These are phyloP conservation scores for Suillus fuscotomentosus DNA, from an alignment of 768 basidiomycete species.

Conservation along the genomic window DNA sequence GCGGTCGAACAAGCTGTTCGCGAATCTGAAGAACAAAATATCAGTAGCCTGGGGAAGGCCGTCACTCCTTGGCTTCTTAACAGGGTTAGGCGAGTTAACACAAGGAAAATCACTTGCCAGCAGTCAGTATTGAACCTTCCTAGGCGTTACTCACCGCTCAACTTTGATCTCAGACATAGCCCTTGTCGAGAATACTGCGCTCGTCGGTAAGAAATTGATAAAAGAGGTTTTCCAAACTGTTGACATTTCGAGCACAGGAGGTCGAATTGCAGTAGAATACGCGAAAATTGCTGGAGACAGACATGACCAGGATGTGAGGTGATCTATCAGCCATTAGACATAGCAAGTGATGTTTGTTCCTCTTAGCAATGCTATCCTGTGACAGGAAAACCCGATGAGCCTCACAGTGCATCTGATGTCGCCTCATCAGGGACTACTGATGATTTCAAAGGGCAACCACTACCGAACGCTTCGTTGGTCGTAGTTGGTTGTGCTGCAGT, in stretches of 20 bases:
- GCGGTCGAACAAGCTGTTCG: constrained; percentile 81
- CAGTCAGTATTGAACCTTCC: constrained; percentile 44
- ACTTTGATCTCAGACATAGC: constrained; percentile 64
- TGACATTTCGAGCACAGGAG: constrained; percentile 44
- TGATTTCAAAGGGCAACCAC: neutral
- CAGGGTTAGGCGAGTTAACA: constrained; percentile 80
- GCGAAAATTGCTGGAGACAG: constrained; percentile 44
- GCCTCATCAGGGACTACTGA: neutral
- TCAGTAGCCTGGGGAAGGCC: constrained; percentile 81
- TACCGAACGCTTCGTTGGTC: constrained; percentile 40
- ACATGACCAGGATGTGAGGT: constrained; percentile 18
- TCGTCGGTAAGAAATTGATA: constrained; percentile 55
- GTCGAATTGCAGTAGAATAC: constrained; percentile 77
- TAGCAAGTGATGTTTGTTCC: neutral
- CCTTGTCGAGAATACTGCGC: constrained; percentile 84
- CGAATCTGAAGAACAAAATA: constrained; percentile 80
- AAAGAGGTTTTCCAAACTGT: neutral
- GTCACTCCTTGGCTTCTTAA: constrained; percentile 93
- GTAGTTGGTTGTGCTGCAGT: constrained; percentile 88
- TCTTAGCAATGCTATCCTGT: constrained; percentile 7
- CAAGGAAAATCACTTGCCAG: constrained; percentile 69
- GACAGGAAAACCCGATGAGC: neutral
- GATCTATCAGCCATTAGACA: neutral
- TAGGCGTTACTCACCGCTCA: neutral
- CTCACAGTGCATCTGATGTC: neutral